Conservation (phyloP, 495 filamentous ascomycete genomes). For the Hyaloscypha finlandica region DNA sequence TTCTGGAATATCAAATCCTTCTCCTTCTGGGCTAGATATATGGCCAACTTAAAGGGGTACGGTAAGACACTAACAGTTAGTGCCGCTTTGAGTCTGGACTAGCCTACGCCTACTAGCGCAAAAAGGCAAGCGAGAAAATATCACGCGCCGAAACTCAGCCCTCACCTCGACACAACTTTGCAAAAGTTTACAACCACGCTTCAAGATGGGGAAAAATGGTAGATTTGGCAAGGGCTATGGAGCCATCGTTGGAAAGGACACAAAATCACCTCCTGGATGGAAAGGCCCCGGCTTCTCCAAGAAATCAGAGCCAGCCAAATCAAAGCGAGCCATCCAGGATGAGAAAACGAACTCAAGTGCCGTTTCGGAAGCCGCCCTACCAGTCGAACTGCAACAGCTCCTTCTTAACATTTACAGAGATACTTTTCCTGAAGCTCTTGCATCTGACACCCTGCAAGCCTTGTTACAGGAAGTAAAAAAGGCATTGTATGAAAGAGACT, state of each 20-base stretch:
- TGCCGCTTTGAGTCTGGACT: too few relatives aligned
- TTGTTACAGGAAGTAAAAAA: constrained; percentile 79
- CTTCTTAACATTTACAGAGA: constrained; percentile 76
- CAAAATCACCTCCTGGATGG: constrained; percentile 19
- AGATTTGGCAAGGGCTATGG: constrained; percentile 30
- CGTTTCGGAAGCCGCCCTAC: constrained; percentile 27
- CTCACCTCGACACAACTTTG: background rate
- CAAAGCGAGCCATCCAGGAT: constrained; percentile 18
- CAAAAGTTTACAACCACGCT: background rate
- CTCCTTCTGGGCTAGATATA: too few relatives aligned
- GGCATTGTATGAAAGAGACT: constrained; percentile 83
- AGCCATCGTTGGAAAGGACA: constrained; percentile 31
- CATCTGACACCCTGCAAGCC: constrained; percentile 45
- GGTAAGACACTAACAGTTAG: too few relatives aligned
- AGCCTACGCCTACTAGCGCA: too few relatives aligned
- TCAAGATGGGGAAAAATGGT: constrained; percentile 31
- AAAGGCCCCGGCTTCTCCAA: constrained; percentile 28
- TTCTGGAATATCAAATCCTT: too few relatives aligned
- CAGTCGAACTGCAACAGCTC: constrained; percentile 64
- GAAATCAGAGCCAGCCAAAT: constrained; percentile 16
- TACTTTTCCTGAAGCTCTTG: constrained; percentile 53
- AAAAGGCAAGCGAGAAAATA: background rate
- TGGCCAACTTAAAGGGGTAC: too few relatives aligned
- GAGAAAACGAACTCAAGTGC: background rate
- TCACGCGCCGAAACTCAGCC: background rate